phyloP scores from a whole-genome alignment of 2,329 filamentous ascomycete genomes.

The Escovopsis weberi region DNA sequence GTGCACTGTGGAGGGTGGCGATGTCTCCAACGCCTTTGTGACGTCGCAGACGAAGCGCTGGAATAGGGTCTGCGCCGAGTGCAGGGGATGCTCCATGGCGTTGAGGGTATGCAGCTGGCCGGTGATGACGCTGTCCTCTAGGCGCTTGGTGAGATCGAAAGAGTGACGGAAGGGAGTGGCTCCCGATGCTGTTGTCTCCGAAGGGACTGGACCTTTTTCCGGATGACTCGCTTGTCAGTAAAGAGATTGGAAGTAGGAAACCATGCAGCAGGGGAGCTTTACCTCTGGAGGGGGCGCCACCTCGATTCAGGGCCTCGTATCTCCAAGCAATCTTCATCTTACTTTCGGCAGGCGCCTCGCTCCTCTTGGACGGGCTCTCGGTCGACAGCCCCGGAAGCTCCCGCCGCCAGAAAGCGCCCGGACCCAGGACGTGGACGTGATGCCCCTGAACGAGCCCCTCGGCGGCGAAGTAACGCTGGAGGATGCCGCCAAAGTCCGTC shows the following conservation, averaged over 20 bases:
- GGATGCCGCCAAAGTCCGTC: slow-evolving; percentile 78
- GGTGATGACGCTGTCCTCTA: slow-evolving; percentile 33
- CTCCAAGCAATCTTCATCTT: slow-evolving; percentile 99
- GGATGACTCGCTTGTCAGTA: neutral
- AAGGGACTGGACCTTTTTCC: slow-evolving; percentile 1
- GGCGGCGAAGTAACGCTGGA: slow-evolving; percentile 80
- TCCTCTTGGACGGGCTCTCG: slow-evolving; percentile 24
- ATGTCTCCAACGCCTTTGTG: slow-evolving; percentile 38
- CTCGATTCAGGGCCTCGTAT: slow-evolving; percentile 59
- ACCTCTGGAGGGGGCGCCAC: slow-evolving; percentile 15
- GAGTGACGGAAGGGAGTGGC: slow-evolving; percentile 48
- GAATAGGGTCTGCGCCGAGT: slow-evolving; percentile 28
- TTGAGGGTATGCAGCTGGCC: slow-evolving; percentile 38
- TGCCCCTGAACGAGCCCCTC: slow-evolving; percentile 90
- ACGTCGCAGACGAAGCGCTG: slow-evolving; percentile 47
- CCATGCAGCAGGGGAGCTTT: neutral
- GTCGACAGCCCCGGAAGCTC: slow-evolving; percentile 62
- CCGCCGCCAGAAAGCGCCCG: slow-evolving; percentile 64
- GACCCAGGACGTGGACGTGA: slow-evolving; percentile 69
- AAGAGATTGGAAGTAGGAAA: neutral
- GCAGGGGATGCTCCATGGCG: slow-evolving; percentile 21
- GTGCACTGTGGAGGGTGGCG: slow-evolving; percentile 50
- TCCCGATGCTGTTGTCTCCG: slow-evolving; percentile 7
- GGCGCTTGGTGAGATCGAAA: slow-evolving; percentile 56
- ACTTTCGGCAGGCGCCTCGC: slow-evolving; percentile 35